Evolutionary conservation across 371 early-diverging fungal genomes (phyloP).

Genomic region (Mortierella sp.): DNA sequence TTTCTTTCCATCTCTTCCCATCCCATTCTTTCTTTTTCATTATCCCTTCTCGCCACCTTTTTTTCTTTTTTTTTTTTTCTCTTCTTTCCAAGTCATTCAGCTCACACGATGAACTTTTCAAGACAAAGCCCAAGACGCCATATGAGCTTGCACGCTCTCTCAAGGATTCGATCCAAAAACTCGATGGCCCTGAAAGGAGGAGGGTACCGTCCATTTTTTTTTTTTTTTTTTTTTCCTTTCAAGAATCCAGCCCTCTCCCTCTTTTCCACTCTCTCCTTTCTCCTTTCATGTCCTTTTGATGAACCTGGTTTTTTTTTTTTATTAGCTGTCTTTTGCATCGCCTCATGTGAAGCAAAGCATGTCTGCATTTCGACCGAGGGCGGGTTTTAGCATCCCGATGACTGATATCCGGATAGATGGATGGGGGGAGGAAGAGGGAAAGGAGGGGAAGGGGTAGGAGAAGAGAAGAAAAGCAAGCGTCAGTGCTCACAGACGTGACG

Average conservation of each 20-base stretch:
- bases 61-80: neutral
- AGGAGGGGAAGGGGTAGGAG: too few species aligned
- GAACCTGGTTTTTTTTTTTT: neutral
- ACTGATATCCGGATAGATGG: too few species aligned
- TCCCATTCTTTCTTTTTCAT: neutral
- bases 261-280: neutral
- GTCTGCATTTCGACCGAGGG: too few species aligned
- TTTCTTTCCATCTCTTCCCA: constrained; percentile 23
- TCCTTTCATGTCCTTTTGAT: constrained; percentile 5
- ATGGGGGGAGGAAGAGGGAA: too few species aligned
- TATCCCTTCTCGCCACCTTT: constrained; percentile 2
- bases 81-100: constrained; percentile 1
- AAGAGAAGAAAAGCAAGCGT: too few species aligned
- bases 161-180: constrained; percentile 81
- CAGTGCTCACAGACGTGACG: constrained; percentile 9
- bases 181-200: constrained; percentile 74
- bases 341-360: too few species aligned
- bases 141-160: constrained; percentile 88
- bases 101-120: constrained; percentile 86
- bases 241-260: constrained; percentile 47
- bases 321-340: too few species aligned
- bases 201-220: constrained; percentile 54
- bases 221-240: neutral
- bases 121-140: constrained; percentile 87
- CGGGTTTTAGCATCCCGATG: too few species aligned